These are phyloP conservation scores for Scytalidium sp. DNA, from an alignment of 2,329 filamentous ascomycete genomes.

Conservation along the genomic window DNA sequence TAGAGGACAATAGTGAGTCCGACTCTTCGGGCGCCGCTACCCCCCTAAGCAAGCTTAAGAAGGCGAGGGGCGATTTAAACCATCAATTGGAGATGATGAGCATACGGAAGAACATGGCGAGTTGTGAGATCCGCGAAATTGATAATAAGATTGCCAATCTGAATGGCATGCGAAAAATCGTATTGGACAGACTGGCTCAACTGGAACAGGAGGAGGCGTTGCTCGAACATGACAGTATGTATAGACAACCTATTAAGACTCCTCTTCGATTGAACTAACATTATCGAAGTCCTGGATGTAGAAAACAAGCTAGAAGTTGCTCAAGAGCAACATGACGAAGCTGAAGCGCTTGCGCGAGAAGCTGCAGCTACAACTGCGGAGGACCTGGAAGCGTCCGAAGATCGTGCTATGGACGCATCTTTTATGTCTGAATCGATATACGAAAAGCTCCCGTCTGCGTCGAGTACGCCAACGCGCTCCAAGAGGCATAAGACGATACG, in stretches of 20 bases:
- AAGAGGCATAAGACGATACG: slow-evolving; percentile 57
- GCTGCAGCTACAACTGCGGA: slow-evolving; percentile 51
- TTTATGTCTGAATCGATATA: slow-evolving; percentile 99
- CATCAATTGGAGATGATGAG: slow-evolving; percentile 88
- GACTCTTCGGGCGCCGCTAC: slow-evolving; percentile 51
- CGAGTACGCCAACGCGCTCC: slow-evolving; percentile 47
- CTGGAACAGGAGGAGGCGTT: slow-evolving; percentile 89
- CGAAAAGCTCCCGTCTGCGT: slow-evolving; percentile 71
- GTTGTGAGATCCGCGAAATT: slow-evolving; percentile 91
- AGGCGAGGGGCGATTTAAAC: slow-evolving; percentile 75
- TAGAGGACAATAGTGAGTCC: slow-evolving; percentile 57
- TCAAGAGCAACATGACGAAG: slow-evolving; percentile 56
- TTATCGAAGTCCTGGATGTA: slow-evolving; percentile 54
- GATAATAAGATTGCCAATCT: slow-evolving; percentile 96
- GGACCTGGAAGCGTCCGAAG: slow-evolving; percentile 41
- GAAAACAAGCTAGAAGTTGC: slow-evolving; percentile 61
- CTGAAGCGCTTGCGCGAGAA: slow-evolving; percentile 51
- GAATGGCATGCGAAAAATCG: slow-evolving; percentile 87
- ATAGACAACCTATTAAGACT: not conserved
- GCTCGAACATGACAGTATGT: slow-evolving; percentile 82
- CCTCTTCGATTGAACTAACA: slow-evolving; percentile 10
- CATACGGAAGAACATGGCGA: slow-evolving; percentile 95
- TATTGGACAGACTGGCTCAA: slow-evolving; percentile 79
- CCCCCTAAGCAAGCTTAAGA: slow-evolving; percentile 70
- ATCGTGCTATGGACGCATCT: slow-evolving; percentile 43